phyloP scores from a whole-genome alignment of 495 filamentous ascomycete genomes.

The Geoglossum glabrum region DNA sequence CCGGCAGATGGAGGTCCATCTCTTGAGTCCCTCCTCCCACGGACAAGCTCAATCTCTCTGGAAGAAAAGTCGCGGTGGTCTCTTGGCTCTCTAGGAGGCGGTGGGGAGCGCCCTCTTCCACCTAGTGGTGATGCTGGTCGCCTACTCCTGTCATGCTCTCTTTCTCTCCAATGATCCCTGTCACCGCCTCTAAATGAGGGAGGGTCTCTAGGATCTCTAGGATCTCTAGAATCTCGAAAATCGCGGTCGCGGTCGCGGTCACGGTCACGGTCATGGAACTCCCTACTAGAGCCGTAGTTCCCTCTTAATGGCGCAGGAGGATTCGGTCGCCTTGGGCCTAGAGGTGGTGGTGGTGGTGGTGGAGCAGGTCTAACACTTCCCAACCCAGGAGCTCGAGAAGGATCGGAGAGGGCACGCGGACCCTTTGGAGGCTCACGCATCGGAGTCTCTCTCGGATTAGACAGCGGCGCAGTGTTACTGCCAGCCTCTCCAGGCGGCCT shows the following conservation, averaged over 20 bases:
- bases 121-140: conserved; percentile 16
- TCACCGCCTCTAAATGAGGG: neutral
- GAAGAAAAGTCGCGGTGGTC: conserved; percentile 19
- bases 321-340: conserved; percentile 18
- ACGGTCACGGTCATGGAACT: conserved; percentile 22
- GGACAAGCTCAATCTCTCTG: conserved; percentile 20
- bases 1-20: conserved; percentile 47
- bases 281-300: conserved; percentile 19
- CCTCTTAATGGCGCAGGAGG: conserved; percentile 21
- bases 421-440: conserved; percentile 42
- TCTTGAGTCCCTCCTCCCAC: conserved; percentile 35
- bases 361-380: conserved; percentile 14
- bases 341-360: neutral
- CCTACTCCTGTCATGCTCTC: conserved; percentile 12
- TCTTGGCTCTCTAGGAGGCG: conserved; percentile 13
- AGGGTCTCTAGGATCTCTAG: neutral
- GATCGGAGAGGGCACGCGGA: conserved; percentile 47
- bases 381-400: conserved; percentile 10
- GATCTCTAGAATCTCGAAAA: conserved; percentile 9
- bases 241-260: conserved; percentile 18
- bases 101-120: conserved; percentile 12
- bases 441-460: conserved; percentile 16
- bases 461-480: conserved; percentile 28
- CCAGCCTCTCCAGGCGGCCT: conserved; percentile 14
- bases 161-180: conserved; percentile 7